Evolutionary conservation across 2,329 filamentous ascomycete genomes (phyloP).

Genomic region (Alternaria alternata): DNA sequence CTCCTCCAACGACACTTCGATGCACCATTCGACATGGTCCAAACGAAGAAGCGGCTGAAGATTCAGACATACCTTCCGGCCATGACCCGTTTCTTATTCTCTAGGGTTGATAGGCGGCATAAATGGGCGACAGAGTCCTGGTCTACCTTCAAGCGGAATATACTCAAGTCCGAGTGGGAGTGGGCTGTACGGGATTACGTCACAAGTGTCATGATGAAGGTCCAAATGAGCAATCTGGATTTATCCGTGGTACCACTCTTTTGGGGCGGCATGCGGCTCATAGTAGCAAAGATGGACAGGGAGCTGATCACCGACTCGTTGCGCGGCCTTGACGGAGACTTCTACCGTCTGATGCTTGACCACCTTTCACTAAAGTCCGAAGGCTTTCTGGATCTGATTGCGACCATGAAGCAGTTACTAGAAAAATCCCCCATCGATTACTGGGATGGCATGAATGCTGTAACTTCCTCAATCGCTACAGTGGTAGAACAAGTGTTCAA

Average conservation of each 20-base stretch:
- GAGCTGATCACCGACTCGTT: conserved; percentile 80
- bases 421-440: conserved; percentile 80
- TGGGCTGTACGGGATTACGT: conserved; percentile 84
- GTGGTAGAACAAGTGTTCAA: conserved; percentile 86
- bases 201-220: conserved; percentile 69
- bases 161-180: conserved; percentile 80
- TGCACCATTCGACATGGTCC: conserved; percentile 80
- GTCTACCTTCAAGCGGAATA: conserved; percentile 68
- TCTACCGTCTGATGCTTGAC: conserved; percentile 67
- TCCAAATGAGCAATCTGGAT: conserved; percentile 64
- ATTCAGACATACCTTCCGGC: conserved; percentile 79
- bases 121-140: conserved; percentile 75
- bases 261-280: conserved; percentile 79
- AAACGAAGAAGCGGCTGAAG: conserved; percentile 79
- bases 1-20: conserved; percentile 72
- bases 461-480: conserved; percentile 78
- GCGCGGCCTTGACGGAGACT: conserved; percentile 77
- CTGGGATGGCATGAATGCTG: conserved; percentile 86
- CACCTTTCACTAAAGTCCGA: conserved; percentile 63
- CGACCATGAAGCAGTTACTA: conserved; percentile 74
- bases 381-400: conserved; percentile 73
- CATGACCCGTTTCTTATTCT: conserved; percentile 85
- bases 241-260: conserved; percentile 70
- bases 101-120: conserved; percentile 68
- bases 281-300: conserved; percentile 77